Evolutionary conservation across 2,329 filamentous ascomycete species (phyloP), one percentile per base, ranked within the genome.

Genomic region (Sporothrix schenckii): DNA sequence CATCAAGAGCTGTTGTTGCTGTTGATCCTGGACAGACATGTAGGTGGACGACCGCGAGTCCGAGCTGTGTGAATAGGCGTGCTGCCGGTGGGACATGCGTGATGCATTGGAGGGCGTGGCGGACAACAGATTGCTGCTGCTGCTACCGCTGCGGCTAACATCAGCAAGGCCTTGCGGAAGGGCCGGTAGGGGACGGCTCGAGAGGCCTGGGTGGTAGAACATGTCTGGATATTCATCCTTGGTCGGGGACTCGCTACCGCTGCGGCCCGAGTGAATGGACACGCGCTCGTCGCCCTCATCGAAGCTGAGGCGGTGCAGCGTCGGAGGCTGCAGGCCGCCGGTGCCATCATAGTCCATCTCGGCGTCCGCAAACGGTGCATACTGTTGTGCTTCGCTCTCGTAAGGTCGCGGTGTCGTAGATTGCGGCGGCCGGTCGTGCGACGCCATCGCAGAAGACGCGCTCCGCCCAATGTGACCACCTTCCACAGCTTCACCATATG

Each of bases 121-220:
- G 49, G 84, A 84, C 69, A 85, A 76, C 77, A 86, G 77, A 0
- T 84, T 84, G 76, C 83, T 86, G 74, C 82, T 84, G 67, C 34
- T 71, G 66, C 54, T 70, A 19, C 66, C 53, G 52, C 65, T 61
- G 39, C 21, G 24, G 66, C 7, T 19, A n/a, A 9, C 34, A 71
- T 92, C 92, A 2, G 88, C 89, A 13, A 85, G 86, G 9, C 84
- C 87, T 54, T 87, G 83, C 4, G 88, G 88, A 2, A 90, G 81
- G 9, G 87, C 87, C 74, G 82, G 92, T 77, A 83, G 90, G 80
- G 80, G 93, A 80, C 82, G 88, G 83, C 75, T 83, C 73, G 87
- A 82, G 77, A 93, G 88, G 52, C 92, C 92, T 21, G 94, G 94
- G 76, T 98, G 93, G 78, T 96, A 99, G 78, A 97, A 97, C 77